Evolutionary conservation across 495 filamentous ascomycete genomes (phyloP).

Genomic region (Penicillium parvum): DNA sequence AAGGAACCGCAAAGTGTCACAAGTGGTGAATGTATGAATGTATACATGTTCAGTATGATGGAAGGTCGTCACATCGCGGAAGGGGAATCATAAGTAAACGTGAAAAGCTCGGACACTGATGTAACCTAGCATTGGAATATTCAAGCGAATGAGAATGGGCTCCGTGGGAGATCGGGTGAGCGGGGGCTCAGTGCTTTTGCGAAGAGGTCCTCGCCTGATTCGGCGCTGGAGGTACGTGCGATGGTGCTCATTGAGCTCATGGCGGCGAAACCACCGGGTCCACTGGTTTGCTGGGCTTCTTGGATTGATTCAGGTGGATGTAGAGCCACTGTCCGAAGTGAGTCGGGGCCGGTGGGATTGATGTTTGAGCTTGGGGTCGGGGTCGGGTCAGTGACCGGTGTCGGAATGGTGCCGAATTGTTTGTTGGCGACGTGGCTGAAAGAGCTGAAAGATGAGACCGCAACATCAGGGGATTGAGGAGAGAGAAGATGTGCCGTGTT

Average conservation of each 20-base stretch:
- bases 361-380: conserved; percentile 14
- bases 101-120: too few species aligned
- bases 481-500: conserved; percentile 46
- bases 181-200: conserved; percentile 75
- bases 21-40: too few species aligned
- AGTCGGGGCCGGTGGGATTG: conserved; percentile 10
- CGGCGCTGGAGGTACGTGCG: conserved; percentile 28
- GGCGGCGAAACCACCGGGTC: conserved; percentile 30
- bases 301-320: conserved; percentile 41
- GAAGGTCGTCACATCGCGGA: conserved; percentile 22
- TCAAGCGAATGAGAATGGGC: conserved; percentile 58
- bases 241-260: conserved; percentile 32
- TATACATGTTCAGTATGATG: conserved; percentile 7
- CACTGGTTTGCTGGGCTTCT: conserved; percentile 35
- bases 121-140: too few species aligned
- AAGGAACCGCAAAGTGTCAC: too few species aligned
- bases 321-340: conserved; percentile 30
- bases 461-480: conserved; percentile 59
- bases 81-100: conserved; percentile 27
- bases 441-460: conserved; percentile 59
- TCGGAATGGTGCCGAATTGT: conserved; percentile 19
- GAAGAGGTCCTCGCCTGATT: conserved; percentile 70
- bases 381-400: conserved; percentile 26
- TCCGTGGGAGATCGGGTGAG: conserved; percentile 71
- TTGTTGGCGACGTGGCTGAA: conserved; percentile 40